These are phyloP conservation scores for Tricladium varicosporioides DNA, from an alignment of 2,329 filamentous ascomycete species.

Conservation along the genomic window DNA sequence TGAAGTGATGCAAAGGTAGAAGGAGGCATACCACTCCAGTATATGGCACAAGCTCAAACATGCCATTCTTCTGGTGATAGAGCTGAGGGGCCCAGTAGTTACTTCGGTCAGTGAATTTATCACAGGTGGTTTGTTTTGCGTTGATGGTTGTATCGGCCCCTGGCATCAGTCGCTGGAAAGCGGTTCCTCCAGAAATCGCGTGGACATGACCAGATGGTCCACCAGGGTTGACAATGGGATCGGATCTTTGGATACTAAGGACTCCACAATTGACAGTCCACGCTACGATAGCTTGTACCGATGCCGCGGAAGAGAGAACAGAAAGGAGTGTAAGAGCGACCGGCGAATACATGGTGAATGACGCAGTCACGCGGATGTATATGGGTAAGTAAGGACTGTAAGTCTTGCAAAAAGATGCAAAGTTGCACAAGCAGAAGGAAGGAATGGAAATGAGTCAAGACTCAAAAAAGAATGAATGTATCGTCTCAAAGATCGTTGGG, in stretches of 20 bases:
- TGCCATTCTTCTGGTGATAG: slow-evolving; percentile 17
- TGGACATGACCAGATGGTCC: slow-evolving; percentile 64
- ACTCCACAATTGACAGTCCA: slow-evolving; percentile 55
- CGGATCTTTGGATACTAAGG: slow-evolving; percentile 62
- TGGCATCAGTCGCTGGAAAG: slow-evolving; percentile 14
- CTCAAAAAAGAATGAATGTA: neutral
- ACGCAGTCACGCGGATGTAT: neutral
- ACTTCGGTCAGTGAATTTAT: slow-evolving; percentile 20
- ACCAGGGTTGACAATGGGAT: slow-evolving; percentile 69
- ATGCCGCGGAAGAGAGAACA: neutral
- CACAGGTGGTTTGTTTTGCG: slow-evolving; percentile 18
- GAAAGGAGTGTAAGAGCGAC: neutral
- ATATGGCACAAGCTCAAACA: slow-evolving; percentile 15
- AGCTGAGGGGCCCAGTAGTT: slow-evolving; percentile 22
- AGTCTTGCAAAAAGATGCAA: neutral
- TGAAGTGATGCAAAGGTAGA: neutral
- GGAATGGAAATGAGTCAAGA: neutral
- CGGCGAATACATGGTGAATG: neutral
- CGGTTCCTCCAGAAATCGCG: slow-evolving; percentile 63
- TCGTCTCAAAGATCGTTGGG: neutral
- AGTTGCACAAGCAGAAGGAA: neutral
- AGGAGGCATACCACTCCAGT: slow-evolving; percentile 11
- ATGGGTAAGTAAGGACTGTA: neutral
- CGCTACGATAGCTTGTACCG: neutral
- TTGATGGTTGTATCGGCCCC: slow-evolving; percentile 4